Conservation (phyloP, 202 grass and related monocot genomes). For the Tripidium arundinaceum region DNA sequence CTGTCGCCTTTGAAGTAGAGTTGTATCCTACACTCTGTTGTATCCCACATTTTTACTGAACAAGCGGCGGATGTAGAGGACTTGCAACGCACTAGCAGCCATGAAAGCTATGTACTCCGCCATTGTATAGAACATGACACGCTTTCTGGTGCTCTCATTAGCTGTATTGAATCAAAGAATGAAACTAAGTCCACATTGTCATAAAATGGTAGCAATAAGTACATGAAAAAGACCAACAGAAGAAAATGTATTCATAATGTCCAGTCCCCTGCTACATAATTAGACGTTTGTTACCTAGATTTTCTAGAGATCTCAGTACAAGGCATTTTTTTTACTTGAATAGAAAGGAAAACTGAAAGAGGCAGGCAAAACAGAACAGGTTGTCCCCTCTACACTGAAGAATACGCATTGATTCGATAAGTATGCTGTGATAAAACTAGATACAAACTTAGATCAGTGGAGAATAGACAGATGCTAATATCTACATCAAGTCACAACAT, state of each 20-base stretch:
- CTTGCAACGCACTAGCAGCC: constrained; percentile 76
- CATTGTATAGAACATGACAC: constrained; percentile 82
- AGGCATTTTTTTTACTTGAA: not conserved
- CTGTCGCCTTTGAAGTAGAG: constrained; percentile 3
- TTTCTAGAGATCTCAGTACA: not conserved
- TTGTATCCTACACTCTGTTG: constrained; percentile 74
- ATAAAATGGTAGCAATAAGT: not conserved
- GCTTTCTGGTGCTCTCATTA: constrained; percentile 92
- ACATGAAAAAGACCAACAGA: not conserved
- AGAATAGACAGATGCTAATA: not conserved
- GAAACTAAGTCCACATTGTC: not conserved
- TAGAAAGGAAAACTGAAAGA: not conserved
- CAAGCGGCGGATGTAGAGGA: constrained; percentile 81
- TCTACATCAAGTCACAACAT: not conserved
- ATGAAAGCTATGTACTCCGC: constrained; percentile 77
- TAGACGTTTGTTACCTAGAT: not conserved
- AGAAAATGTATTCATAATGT: not conserved
- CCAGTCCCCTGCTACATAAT: not conserved
- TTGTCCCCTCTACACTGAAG: not conserved
- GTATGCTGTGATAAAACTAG: not conserved
- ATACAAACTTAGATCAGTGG: not conserved
- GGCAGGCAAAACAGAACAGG: not conserved
- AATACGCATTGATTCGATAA: not conserved
- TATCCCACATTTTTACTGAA: constrained; percentile 88
- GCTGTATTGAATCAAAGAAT: constrained; percentile 51